Conservation (phyloP, 305 asterid genomes). For the Rubia peregrina region DNA sequence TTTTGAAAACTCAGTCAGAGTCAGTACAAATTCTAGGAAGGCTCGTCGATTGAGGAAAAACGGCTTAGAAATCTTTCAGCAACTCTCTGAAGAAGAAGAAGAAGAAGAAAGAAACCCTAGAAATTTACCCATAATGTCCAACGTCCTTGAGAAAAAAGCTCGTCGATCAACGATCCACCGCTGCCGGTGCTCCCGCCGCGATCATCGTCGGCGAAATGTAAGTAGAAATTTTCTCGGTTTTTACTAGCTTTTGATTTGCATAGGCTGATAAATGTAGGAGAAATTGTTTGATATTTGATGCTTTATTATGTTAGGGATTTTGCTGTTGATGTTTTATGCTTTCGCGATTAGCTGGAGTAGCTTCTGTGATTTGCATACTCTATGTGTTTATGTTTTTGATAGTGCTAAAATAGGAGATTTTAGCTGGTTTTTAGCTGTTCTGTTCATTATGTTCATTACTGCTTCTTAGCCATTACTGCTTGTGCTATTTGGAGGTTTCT, state of each 20-base stretch:
- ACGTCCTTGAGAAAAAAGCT: constrained; percentile 74
- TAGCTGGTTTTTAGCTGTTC: too few species aligned
- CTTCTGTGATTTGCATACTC: background rate
- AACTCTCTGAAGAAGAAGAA: background rate
- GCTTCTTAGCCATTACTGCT: background rate
- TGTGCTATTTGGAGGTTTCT: background rate
- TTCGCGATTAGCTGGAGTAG: background rate
- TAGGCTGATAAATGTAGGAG: background rate
- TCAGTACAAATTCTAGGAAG: too few species aligned
- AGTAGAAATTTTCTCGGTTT: background rate
- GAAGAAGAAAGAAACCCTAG: background rate
- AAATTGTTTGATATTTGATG: background rate
- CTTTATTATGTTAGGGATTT: background rate
- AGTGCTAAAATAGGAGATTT: too few species aligned
- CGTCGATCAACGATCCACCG: constrained; percentile 69
- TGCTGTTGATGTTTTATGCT: too few species aligned
- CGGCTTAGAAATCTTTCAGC: too few species aligned
- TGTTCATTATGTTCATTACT: too few species aligned
- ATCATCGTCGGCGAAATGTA: background rate
- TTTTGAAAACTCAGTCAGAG: too few species aligned
- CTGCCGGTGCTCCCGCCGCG: constrained; percentile 28
- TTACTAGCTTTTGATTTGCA: background rate
- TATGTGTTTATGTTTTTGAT: background rate
- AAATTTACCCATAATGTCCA: constrained; percentile 40
- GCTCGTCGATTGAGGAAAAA: too few species aligned